Conservation (phyloP, 192 early-diverging fungal genomes). For the Coemansia sp. region DNA sequence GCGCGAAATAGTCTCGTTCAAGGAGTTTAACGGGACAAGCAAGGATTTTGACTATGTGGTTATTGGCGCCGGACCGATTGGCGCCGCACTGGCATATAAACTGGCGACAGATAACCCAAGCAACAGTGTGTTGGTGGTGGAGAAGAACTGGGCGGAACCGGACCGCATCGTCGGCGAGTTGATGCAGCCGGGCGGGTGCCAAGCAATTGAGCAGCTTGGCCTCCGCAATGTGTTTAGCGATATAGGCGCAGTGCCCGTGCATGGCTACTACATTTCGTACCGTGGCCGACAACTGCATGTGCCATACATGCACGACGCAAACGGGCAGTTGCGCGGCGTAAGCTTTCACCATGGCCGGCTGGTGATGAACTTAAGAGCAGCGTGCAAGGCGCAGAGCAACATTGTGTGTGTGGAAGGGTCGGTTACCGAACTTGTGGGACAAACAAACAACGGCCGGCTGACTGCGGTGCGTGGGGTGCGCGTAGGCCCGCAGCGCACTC, state of each 20-base stretch:
- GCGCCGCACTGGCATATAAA: conserved; percentile 79
- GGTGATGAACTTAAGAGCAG: conserved; percentile 78
- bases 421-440: conserved; percentile 63
- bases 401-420: conserved; percentile 78
- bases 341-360: conserved; percentile 96
- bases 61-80: conserved; percentile 90
- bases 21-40: not conserved
- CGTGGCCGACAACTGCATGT: conserved; percentile 63
- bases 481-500: conserved; percentile 12
- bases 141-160: conserved; percentile 89
- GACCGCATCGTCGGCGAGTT: conserved; percentile 98
- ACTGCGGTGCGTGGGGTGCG: conserved; percentile 23
- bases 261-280: conserved; percentile 86
- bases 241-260: conserved; percentile 79
- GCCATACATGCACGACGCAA: conserved; percentile 63
- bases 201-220: conserved; percentile 76
- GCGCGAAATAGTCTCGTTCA: conserved; percentile 7
- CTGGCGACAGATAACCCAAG: conserved; percentile 72
- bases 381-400: conserved; percentile 56
- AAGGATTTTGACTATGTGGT: conserved; percentile 76
- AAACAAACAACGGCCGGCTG: conserved; percentile 7
- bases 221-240: conserved; percentile 70
- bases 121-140: conserved; percentile 57
- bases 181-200: conserved; percentile 91
- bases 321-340: conserved; percentile 57